Evolutionary conservation across 2,329 filamentous ascomycete species (phyloP), one percentile per base, ranked within the genome.

Genomic region (Pseudogymnoascus sp.): DNA sequence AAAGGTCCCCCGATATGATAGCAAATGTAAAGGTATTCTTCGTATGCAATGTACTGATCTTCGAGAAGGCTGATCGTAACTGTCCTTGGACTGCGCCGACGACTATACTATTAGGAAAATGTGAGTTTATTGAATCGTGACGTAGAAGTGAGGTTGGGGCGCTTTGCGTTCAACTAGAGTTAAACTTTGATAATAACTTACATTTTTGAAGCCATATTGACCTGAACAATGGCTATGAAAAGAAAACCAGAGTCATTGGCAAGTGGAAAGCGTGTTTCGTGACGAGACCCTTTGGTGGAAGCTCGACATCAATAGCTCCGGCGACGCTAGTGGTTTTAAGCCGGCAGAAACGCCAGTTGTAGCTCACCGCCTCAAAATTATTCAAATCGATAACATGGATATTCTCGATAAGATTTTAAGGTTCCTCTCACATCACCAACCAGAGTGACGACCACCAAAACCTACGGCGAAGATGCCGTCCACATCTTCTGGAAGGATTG

Each of bases 1-100:
- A 97, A 5, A 97, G 80, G 72, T 97, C 89, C 63, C 95, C 95
- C 8, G 86, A 85, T 34, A 96, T 78, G 63, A 99, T 86, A 14
- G 90, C 92, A 70, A 97, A 89, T 12, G 90, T 82, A 74, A 99
- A 97, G 71, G 82, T 83, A 73, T 97, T 95, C 77, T 97, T 97
- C 37, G 86, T 79, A 70, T 97, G 93, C 2, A 97, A 80, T 8
- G 85, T 83, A 7, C 86, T 81, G 18, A 97, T 79, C 76, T 97
- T 99, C 65, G 84, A 81, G 74, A 99, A 91, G 8, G 89, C 86
- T 11, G 86, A 76, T 67, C 84, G 81, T 62, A 97, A 82, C 72
- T 90, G 86, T 71, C 93, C 93, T 73, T 92, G 88, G 67, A 96
- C 81, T 73, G 86, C 86, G 64, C 95, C 95, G 66, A 96, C 79